Conservation (phyloP, 345 rosid genomes). For the Eucalyptus regnans region DNA sequence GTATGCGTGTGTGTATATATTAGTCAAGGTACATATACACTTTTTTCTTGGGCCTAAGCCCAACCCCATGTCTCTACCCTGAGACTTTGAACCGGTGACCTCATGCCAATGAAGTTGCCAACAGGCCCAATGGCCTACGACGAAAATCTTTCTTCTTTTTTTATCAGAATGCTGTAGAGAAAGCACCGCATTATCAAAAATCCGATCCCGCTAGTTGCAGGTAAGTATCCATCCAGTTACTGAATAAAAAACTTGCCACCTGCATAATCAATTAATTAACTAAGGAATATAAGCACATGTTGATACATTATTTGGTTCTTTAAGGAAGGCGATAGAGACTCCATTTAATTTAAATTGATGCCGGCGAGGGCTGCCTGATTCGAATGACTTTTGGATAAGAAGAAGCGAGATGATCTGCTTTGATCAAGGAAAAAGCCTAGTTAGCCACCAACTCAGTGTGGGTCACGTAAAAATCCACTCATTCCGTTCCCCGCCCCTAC, state of each 20-base stretch:
- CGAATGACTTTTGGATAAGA: neutral
- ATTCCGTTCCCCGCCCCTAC: neutral
- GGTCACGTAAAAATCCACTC: neutral
- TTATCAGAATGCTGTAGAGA: neutral
- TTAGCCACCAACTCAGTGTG: constrained; percentile 1
- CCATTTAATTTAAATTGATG: neutral
- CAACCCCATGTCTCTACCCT: neutral
- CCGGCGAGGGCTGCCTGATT: neutral
- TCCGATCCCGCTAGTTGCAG: neutral
- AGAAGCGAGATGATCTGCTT: constrained; percentile 6
- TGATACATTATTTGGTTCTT: neutral
- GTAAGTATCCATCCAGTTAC: neutral
- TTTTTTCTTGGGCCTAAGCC: neutral
- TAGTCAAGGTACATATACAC: neutral
- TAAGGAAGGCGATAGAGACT: neutral
- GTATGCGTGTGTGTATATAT: no score
- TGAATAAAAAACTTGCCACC: neutral
- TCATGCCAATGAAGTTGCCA: neutral
- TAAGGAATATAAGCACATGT: neutral
- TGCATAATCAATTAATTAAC: neutral
- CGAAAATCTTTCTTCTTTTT: neutral
- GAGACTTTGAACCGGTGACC: neutral
- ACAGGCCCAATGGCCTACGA: neutral
- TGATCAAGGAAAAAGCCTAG: constrained; percentile 7
- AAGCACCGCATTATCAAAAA: neutral